Evolutionary conservation across 2,329 filamentous ascomycete species (phyloP).

Genomic region (Uncinocarpus reesii): DNA sequence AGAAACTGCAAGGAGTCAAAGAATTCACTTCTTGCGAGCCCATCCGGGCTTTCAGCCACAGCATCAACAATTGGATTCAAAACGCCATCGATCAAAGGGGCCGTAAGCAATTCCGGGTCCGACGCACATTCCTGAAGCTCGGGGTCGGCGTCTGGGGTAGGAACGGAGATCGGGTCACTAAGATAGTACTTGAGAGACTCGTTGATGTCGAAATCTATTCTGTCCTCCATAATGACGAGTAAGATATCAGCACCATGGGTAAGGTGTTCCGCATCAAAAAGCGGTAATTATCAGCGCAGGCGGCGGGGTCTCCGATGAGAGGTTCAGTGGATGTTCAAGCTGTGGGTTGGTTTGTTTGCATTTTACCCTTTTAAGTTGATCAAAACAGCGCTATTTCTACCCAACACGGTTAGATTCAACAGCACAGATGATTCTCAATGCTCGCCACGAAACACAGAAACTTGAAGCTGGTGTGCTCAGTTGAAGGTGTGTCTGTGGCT

Average conservation of each 20-base stretch:
- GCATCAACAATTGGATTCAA: slow-evolving; percentile 89
- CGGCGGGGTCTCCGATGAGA: neutral
- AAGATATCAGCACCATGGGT: neutral
- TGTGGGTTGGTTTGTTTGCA: slow-evolving; percentile 22
- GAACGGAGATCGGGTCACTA: slow-evolving; percentile 74
- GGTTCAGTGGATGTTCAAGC: neutral
- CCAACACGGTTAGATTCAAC: slow-evolving; percentile 11
- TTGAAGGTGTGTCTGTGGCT: too few relatives aligned
- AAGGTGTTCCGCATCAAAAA: neutral
- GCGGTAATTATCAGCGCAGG: neutral
- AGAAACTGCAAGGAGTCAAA: slow-evolving; percentile 94
- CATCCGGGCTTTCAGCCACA: slow-evolving; percentile 83
- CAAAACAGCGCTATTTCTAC: slow-evolving; percentile 12
- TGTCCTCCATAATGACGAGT: slow-evolving; percentile 43
- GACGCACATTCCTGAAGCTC: slow-evolving; percentile 84
- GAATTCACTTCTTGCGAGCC: slow-evolving; percentile 62
- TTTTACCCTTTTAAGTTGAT: slow-evolving; percentile 23
- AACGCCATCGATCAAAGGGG: slow-evolving; percentile 67
- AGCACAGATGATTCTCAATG: too few relatives aligned
- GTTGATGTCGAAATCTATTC: slow-evolving; percentile 83
- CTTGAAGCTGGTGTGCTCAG: too few relatives aligned
- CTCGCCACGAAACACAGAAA: too few relatives aligned
- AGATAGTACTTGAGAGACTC: slow-evolving; percentile 94
- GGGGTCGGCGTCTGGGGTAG: slow-evolving; percentile 74
- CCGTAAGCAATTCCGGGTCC: slow-evolving; percentile 73